A percentile compares a stretch with the other conserved stretches of the same genome.
Conservation (phyloP, 179 eudicot species). For the Carnegiea gigantea region DNA sequence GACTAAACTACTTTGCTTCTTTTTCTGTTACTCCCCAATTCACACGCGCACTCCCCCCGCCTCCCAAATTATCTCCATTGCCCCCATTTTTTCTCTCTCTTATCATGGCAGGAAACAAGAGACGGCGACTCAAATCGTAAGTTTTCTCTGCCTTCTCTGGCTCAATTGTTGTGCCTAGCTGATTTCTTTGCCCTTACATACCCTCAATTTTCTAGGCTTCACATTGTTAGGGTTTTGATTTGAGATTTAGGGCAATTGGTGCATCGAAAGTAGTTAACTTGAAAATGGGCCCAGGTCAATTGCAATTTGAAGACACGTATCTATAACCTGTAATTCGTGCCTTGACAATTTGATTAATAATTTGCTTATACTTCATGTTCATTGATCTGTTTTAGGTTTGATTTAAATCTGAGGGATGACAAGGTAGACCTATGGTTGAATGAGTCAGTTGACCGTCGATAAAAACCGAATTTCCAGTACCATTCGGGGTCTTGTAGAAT, state of each 20-base stretch:
- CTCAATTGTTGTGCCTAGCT: conserved; percentile 9
- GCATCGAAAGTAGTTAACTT: neutral
- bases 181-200: neutral
- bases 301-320: neutral
- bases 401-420: neutral
- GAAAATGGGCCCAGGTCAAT: neutral
- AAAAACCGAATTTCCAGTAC: neutral
- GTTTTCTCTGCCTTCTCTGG: conserved; percentile 14
- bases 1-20: conserved; percentile 1
- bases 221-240: conserved; percentile 24
- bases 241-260: conserved; percentile 10
- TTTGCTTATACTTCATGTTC: conserved; percentile 2
- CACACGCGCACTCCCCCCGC: conserved; percentile 13
- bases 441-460: conserved; percentile 8
- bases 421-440: neutral
- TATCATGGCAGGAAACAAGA: conserved; percentile 51
- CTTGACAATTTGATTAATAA: conserved; percentile 3
- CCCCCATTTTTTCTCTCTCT: conserved; percentile 1
- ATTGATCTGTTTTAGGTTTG: conserved; percentile 12
- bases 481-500: neutral
- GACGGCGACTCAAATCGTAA: conserved; percentile 52
- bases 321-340: neutral
- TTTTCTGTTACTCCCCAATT: conserved; percentile 3
- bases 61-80: neutral
- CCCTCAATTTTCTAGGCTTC: conserved; percentile 13